Evolutionary conservation across 2,329 filamentous ascomycete genomes (phyloP).

Genomic region (Scortechinia acanthostroma): DNA sequence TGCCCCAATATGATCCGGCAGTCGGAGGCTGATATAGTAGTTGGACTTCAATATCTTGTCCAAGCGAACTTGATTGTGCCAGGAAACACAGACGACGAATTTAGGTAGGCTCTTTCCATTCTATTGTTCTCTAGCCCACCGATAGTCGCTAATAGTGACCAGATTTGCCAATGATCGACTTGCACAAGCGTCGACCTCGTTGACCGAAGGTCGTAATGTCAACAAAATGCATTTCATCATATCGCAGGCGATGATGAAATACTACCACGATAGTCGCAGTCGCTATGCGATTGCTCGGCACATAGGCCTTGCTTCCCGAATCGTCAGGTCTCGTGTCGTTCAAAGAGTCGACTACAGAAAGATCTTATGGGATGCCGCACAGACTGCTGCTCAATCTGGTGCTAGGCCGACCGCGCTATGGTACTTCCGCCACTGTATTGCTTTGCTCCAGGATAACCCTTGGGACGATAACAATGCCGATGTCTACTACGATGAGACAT

Average conservation of each 20-base stretch:
- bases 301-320: slow-evolving; percentile 43
- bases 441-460: slow-evolving; percentile 46
- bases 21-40: slow-evolving; percentile 37
- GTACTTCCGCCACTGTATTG: slow-evolving; percentile 49
- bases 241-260: slow-evolving; percentile 47
- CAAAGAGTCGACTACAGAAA: slow-evolving; percentile 42
- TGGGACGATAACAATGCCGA: slow-evolving; percentile 46
- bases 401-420: slow-evolving; percentile 48
- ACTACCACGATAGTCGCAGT: slow-evolving; percentile 37
- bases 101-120: slow-evolving; percentile 31
- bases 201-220: slow-evolving; percentile 36
- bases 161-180: slow-evolving; percentile 55
- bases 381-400: slow-evolving; percentile 50
- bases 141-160: slow-evolving; percentile 5
- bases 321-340: slow-evolving; percentile 39
- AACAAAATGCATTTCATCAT: slow-evolving; percentile 60
- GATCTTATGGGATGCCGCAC: slow-evolving; percentile 52
- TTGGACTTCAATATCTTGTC: slow-evolving; percentile 46
- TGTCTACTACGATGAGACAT: slow-evolving; percentile 50
- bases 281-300: slow-evolving; percentile 53
- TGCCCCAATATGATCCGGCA: slow-evolving; percentile 30
- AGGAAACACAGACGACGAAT: slow-evolving; percentile 52
- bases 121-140: slow-evolving; percentile 1
- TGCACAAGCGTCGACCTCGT: slow-evolving; percentile 36
- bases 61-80: slow-evolving; percentile 47